Evolutionary conservation across 192 early-diverging fungal species (phyloP).

Genomic region (Lobulomyces angularis): DNA sequence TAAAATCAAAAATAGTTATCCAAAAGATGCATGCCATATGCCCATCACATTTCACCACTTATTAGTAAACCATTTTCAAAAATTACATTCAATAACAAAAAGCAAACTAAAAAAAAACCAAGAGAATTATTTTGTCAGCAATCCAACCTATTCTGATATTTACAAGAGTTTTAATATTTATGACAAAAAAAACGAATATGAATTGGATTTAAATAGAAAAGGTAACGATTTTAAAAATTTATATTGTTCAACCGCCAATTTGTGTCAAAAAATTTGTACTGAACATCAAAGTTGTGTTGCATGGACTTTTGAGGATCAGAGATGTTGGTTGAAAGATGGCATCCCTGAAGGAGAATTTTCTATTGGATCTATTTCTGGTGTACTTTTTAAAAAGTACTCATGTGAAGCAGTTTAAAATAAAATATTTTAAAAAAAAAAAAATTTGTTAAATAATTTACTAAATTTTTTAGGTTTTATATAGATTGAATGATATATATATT

Average conservation of each 20-base stretch:
- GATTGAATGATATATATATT: too few species aligned
- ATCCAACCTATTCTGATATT: background rate
- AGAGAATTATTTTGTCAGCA: background rate
- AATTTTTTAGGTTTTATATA: too few species aligned
- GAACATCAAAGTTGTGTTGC: background rate
- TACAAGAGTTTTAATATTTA: background rate
- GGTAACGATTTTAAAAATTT: background rate
- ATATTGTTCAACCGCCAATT: background rate
- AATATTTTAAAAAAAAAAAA: too few species aligned
- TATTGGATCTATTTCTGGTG: too few species aligned
- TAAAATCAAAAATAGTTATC: conserved; percentile 8
- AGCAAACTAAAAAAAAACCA: background rate
- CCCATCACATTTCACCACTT: conserved; percentile 45
- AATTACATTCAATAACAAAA: too few species aligned
- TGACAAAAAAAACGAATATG: background rate
- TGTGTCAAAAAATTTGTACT: background rate
- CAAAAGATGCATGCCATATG: conserved; percentile 26
- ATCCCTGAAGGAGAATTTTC: too few species aligned
- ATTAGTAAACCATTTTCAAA: too few species aligned
- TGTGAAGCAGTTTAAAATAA: too few species aligned
- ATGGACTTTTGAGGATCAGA: background rate
- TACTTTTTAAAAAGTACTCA: too few species aligned
- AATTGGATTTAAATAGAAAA: background rate
- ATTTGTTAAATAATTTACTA: too few species aligned
- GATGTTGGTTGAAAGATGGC: background rate